Percentiles rank a stretch among this genome's conserved stretches.
Evolutionary conservation across 352 stramenopile species (phyloP).

Genomic region (Phytophthora rubi): DNA sequence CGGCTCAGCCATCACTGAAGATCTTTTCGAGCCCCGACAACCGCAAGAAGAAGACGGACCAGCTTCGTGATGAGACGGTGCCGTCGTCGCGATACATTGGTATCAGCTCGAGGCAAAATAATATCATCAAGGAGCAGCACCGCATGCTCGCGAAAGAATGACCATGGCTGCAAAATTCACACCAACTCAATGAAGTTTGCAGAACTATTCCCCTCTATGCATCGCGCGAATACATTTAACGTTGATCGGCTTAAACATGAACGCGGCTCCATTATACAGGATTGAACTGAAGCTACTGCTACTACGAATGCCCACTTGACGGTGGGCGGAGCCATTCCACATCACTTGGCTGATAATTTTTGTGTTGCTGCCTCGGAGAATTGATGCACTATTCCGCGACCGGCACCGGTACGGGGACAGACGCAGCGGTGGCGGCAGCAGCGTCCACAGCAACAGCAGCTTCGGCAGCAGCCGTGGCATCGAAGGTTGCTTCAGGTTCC

Average conservation of each 20-base stretch:
- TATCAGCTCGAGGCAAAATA: slow-evolving; percentile 72
- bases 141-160: slow-evolving; percentile 60
- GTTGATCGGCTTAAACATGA: slow-evolving; percentile 7
- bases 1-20: slow-evolving; percentile 56
- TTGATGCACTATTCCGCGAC: slow-evolving; percentile 35
- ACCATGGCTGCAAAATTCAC: slow-evolving; percentile 1
- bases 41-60: slow-evolving; percentile 46
- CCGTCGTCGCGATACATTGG: slow-evolving; percentile 78
- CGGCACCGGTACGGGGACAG: slow-evolving; percentile 26
- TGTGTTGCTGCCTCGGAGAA: slow-evolving; percentile 2
- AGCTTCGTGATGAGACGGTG: slow-evolving; percentile 60
- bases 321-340: slow-evolving; percentile 11
- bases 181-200: not conserved
- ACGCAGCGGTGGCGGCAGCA: slow-evolving; percentile 21
- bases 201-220: slow-evolving; percentile 4
- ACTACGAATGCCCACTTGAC: slow-evolving; percentile 19
- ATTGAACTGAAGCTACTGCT: slow-evolving; percentile 30
- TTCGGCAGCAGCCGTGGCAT: slow-evolving; percentile 33
- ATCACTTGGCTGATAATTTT: slow-evolving; percentile 20
- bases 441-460: slow-evolving; percentile 27
- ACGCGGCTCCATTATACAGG: slow-evolving; percentile 35
- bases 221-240: not conserved
- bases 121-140: slow-evolving; percentile 82
- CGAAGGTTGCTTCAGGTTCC: slow-evolving; percentile 17
- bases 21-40: slow-evolving; percentile 72